Percentiles rank a stretch among this genome's conserved stretches.
Conservation (phyloP, 495 filamentous ascomycete genomes). For the Oleoguttula mirabilis region DNA sequence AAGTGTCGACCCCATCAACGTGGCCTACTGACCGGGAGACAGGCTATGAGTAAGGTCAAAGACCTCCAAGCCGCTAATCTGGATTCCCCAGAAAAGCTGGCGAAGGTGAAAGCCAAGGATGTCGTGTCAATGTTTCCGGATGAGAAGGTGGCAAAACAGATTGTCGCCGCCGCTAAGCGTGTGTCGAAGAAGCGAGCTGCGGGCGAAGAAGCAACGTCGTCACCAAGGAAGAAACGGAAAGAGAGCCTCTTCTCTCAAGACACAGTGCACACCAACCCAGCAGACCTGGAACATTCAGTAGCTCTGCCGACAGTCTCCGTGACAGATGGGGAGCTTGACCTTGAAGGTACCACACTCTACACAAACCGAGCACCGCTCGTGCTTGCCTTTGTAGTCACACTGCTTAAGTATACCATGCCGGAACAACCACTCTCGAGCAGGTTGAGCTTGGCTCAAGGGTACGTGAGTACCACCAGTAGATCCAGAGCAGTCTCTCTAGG, state of each 20-base stretch:
- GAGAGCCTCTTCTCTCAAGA: constrained; percentile 20
- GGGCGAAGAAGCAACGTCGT: constrained; percentile 11
- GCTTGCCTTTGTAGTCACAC: constrained; percentile 62
- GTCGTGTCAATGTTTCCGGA: constrained; percentile 53
- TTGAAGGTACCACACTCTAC: constrained; percentile 44
- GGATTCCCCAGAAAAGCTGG: constrained; percentile 42
- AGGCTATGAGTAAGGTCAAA: constrained; percentile 13
- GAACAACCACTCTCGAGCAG: constrained; percentile 71
- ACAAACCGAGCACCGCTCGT: constrained; percentile 76
- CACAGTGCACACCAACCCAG: constrained; percentile 38
- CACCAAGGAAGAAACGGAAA: constrained; percentile 30
- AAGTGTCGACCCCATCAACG: constrained; percentile 45
- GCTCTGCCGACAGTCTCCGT: constrained; percentile 42
- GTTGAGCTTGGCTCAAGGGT: constrained; percentile 64
- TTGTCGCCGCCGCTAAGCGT: constrained; percentile 48
- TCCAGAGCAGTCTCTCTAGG: constrained; percentile 65
- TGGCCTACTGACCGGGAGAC: constrained; percentile 36
- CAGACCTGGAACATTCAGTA: constrained; percentile 52
- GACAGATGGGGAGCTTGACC: constrained; percentile 44
- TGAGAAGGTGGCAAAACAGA: constrained; percentile 55
- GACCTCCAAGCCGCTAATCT: constrained; percentile 5
- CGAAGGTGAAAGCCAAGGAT: constrained; percentile 42
- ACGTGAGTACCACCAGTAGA: constrained; percentile 65
- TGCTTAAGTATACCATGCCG: constrained; percentile 68
- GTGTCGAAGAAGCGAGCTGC: constrained; percentile 46